These are phyloP conservation scores for Melastoma malabathricum DNA, from an alignment of 345 rosid species.

Conservation along the genomic window DNA sequence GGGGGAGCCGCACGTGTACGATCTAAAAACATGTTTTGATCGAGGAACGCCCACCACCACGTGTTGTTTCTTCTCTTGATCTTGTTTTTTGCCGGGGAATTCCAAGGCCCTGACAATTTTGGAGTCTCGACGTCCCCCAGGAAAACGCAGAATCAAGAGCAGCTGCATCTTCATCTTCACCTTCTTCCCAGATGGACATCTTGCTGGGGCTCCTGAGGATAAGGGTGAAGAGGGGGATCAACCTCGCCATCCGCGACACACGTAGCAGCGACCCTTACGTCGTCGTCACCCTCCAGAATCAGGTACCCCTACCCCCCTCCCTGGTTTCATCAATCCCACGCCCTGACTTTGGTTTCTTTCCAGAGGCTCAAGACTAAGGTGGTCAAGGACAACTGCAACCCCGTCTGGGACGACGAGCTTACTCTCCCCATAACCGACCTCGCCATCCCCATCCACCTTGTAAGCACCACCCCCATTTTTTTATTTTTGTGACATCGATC, in stretches of 20 bases:
- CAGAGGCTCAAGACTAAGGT: constrained; percentile 62
- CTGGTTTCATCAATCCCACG: not conserved
- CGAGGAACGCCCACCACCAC: too few species aligned
- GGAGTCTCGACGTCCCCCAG: too few species aligned
- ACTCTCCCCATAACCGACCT: constrained; percentile 45
- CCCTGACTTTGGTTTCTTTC: not conserved
- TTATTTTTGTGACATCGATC: too few species aligned
- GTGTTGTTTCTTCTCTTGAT: too few species aligned
- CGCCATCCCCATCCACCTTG: constrained; percentile 35
- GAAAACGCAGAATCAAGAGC: too few species aligned
- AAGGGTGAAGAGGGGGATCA: constrained; percentile 27
- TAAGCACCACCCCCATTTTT: constrained; percentile 15
- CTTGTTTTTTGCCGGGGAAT: too few species aligned
- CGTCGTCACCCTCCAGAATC: constrained; percentile 26
- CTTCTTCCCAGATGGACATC: constrained; percentile 21
- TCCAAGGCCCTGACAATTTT: too few species aligned
- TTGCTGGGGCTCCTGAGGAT: constrained; percentile 27
- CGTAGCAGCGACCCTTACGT: constrained; percentile 42
- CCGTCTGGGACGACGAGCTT: constrained; percentile 72
- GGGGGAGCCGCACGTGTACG: too few species aligned
- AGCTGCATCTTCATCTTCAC: too few species aligned
- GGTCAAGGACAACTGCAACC: constrained; percentile 57
- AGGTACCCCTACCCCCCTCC: constrained; percentile 10
- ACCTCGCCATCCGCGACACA: constrained; percentile 32
- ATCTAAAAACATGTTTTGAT: too few species aligned